Percentiles rank a stretch among this genome's conserved stretches.
Evolutionary conservation across 176 grass and related monocot species (phyloP).

Genomic region (Zea luxurians): DNA sequence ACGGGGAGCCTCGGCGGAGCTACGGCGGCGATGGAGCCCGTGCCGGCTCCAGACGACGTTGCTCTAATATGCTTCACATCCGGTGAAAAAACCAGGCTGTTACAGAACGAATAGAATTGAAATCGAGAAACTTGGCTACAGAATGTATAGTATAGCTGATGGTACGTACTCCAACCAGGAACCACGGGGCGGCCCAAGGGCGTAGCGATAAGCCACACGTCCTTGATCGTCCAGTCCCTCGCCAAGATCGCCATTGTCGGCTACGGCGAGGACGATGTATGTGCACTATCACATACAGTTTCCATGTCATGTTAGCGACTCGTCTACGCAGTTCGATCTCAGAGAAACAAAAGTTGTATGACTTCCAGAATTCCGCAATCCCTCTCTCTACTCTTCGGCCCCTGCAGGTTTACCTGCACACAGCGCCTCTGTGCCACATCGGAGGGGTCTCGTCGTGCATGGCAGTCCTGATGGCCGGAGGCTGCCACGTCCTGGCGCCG

Average conservation of each 20-base stretch:
- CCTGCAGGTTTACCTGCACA: slow-evolving; percentile 78
- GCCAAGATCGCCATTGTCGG: slow-evolving; percentile 82
- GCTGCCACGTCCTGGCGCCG: slow-evolving; percentile 63
- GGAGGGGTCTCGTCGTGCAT: slow-evolving; percentile 91
- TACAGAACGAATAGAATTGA: background rate
- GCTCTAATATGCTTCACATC: slow-evolving; percentile 96
- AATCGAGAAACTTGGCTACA: background rate
- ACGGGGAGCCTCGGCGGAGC: slow-evolving; percentile 32
- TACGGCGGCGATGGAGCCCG: slow-evolving; percentile 26
- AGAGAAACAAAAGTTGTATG: too few species aligned
- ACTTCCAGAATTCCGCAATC: too few species aligned
- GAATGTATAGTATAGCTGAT: background rate
- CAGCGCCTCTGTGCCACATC: slow-evolving; percentile 78
- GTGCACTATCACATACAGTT: background rate
- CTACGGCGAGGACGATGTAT: slow-evolving; percentile 91
- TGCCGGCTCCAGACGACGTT: slow-evolving; percentile 41
- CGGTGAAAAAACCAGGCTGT: slow-evolving; percentile 45
- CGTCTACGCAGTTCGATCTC: too few species aligned
- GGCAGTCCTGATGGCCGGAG: slow-evolving; percentile 67
- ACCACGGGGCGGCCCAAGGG: slow-evolving; percentile 84
- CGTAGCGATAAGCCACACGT: slow-evolving; percentile 74
- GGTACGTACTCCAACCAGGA: slow-evolving; percentile 39
- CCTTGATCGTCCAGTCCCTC: slow-evolving; percentile 83
- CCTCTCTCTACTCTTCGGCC: too few species aligned
- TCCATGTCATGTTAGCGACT: too few species aligned